Evolutionary conservation across 257 asterid species (phyloP).

Genomic region (Solanum arcanum): DNA sequence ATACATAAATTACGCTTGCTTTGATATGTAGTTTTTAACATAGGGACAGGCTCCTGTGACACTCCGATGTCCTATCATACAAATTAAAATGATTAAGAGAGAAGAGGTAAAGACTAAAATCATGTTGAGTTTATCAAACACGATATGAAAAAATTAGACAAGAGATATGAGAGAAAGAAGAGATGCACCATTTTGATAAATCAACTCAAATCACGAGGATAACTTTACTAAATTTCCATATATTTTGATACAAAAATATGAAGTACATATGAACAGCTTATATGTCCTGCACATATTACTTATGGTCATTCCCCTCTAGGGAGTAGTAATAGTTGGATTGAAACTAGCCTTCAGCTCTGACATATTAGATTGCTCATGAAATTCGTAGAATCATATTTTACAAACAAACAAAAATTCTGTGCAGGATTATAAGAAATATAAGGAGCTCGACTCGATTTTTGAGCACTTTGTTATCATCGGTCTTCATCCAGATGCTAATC

Average conservation of each 20-base stretch:
- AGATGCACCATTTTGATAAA: neutral
- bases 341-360: neutral
- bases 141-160: neutral
- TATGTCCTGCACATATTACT: neutral
- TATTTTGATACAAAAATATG: neutral
- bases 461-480: slow-evolving; percentile 85
- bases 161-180: neutral
- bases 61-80: neutral
- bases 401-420: slow-evolving; percentile 5
- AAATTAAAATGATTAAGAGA: neutral
- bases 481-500: slow-evolving; percentile 79
- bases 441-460: slow-evolving; percentile 69
- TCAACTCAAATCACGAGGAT: neutral
- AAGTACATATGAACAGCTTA: neutral
- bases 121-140: neutral
- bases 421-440: slow-evolving; percentile 72
- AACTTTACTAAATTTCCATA: neutral
- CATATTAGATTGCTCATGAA: neutral
- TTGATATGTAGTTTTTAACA: neutral
- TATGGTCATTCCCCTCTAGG: neutral
- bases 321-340: neutral
- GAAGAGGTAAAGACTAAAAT: neutral
- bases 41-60: neutral
- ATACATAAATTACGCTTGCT: neutral
- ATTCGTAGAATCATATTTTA: neutral